Base-by-base conservation (phyloP, 805 yeast species). In the Huiozyma sinensis region DNA sequence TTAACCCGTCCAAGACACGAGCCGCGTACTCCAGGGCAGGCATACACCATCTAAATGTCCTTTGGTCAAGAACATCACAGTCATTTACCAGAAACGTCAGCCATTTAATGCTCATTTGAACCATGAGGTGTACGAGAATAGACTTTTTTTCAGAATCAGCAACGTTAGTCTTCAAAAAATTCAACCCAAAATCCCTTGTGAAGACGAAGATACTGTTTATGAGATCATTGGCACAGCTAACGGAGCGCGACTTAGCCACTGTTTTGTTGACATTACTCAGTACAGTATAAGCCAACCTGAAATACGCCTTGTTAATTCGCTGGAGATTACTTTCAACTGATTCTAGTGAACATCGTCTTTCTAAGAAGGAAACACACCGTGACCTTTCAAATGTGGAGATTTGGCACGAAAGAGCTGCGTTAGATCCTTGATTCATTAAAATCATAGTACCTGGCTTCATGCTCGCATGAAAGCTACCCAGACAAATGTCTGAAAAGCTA, bases 21-120 rank as follows among this genome's bases (percentile, higher is more conserved):
- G 88, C 87, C 0, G 95, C 94, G 70, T 87, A 90, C 57, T 92
- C 98, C 53, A 92, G 71, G 0, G 98, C 97, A 10, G 85, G 72
- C 27, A 92, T 97, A 63, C 96, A 87, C 96, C 97, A 92, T 54
- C 95, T 71, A 58, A 92, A 92, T 0, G 97, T 90, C 54, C 80
- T 83, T 44, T 83, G 75, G 52, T 90, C 97, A 0, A 95, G 82
- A 1, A 97, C 95, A 11, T 80, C 79, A 66, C 98, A 92, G 56
- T 90, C 97, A 61, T 92, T 96, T 47, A 90, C 87, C 28, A 92
- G 78, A 57, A 88, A 90, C 45, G 87, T 77, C 12, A 92, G 82
- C 98, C 98, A 92, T 44, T 83, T 90, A 38, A 88, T 77, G 38
- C 94, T 76, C 48, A 87, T 64, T 45, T 79, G 77, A 30, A 92